Conservation (phyloP, 495 filamentous ascomycete species). For the Letharia lupina region DNA sequence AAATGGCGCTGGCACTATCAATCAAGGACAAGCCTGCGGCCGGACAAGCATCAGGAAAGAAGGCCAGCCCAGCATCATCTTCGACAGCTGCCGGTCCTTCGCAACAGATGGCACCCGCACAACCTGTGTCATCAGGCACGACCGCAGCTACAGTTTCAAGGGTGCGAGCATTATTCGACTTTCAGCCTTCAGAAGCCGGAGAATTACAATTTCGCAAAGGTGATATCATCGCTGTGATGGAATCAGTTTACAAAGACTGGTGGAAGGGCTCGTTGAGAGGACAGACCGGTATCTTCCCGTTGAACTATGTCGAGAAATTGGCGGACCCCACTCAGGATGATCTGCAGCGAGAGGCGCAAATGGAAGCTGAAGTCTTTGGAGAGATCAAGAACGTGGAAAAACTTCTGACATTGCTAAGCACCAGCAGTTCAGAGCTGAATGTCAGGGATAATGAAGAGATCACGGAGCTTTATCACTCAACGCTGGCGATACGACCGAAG, state of each 20-base stretch:
- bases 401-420: slow-evolving; percentile 84
- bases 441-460: slow-evolving; percentile 90
- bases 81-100: slow-evolving; percentile 33
- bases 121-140: slow-evolving; percentile 56
- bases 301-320: slow-evolving; percentile 98
- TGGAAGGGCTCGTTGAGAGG: slow-evolving; percentile 94
- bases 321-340: slow-evolving; percentile 91
- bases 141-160: slow-evolving; percentile 96
- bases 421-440: slow-evolving; percentile 80
- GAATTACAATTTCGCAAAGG: slow-evolving; percentile 95
- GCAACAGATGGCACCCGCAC: slow-evolving; percentile 36
- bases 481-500: slow-evolving; percentile 88
- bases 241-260: slow-evolving; percentile 99
- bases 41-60: slow-evolving; percentile 27
- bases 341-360: slow-evolving; percentile 88
- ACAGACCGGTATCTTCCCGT: slow-evolving; percentile 93
- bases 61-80: slow-evolving; percentile 31
- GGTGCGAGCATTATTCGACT: slow-evolving; percentile 89
- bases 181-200: slow-evolving; percentile 84
- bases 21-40: slow-evolving; percentile 66
- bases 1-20: slow-evolving; percentile 88
- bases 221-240: slow-evolving; percentile 93
- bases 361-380: slow-evolving; percentile 95
- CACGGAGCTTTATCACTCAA: slow-evolving; percentile 86
- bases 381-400: slow-evolving; percentile 99